Evolutionary conservation across 345 rosid species (phyloP).

Genomic region (Linum lewisii): DNA sequence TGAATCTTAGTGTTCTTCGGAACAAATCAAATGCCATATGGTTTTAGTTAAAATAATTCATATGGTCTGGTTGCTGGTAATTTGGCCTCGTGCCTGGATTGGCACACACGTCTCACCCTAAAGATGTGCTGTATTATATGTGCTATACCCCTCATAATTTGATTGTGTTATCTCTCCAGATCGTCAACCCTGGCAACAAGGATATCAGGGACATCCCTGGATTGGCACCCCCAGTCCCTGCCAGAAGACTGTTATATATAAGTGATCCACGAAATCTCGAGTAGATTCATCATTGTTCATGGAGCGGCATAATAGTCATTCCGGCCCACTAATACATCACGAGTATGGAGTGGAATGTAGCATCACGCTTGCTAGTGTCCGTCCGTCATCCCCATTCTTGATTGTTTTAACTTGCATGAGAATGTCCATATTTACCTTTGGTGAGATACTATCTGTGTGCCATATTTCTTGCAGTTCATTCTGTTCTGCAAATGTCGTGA

Average conservation of each 20-base stretch:
- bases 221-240: constrained; percentile 91
- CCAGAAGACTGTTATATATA: constrained; percentile 70
- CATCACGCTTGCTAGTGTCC: constrained; percentile 8
- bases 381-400: background rate
- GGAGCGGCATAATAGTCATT: background rate
- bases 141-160: background rate
- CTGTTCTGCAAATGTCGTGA: background rate
- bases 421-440: background rate
- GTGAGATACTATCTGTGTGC: background rate
- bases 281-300: constrained; percentile 16
- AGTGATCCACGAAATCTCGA: constrained; percentile 25
- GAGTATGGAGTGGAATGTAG: constrained; percentile 11
- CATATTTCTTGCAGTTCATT: background rate
- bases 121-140: background rate
- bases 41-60: too few relatives aligned
- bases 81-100: too few relatives aligned
- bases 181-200: constrained; percentile 85
- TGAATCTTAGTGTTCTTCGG: too few relatives aligned
- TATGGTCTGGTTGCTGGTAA: too few relatives aligned
- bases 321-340: constrained; percentile 3
- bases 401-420: background rate
- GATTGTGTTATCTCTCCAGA: constrained; percentile 33
- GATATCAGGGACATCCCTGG: constrained; percentile 94
- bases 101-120: background rate
- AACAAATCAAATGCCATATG: too few relatives aligned